A percentile compares a stretch with the other conserved stretches of the same genome.
phyloP scores from a whole-genome alignment of 129 eudicot genomes.

The Sambucus nigra region DNA sequence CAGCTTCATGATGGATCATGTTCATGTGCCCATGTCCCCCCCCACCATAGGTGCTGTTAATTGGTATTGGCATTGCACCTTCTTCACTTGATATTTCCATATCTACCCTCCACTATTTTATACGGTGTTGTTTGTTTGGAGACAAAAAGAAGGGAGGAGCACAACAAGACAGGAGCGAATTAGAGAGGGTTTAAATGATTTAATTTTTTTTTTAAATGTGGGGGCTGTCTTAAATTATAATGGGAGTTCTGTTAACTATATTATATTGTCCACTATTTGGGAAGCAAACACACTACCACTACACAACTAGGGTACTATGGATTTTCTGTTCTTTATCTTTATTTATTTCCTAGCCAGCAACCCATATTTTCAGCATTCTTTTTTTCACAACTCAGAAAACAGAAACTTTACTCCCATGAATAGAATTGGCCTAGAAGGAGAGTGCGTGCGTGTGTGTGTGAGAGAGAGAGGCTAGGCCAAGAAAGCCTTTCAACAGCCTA shows the following conservation, averaged over 20 bases:
- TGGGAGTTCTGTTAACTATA: background rate
- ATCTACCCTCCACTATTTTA: background rate
- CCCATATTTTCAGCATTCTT: conserved; percentile 4
- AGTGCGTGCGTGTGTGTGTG: background rate
- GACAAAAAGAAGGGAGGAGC: conserved; percentile 24
- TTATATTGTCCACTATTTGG: conserved; percentile 17
- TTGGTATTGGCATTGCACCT: conserved; percentile 62
- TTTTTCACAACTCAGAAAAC: background rate
- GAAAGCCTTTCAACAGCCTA: background rate
- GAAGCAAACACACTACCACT: conserved; percentile 15
- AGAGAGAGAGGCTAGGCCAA: background rate
- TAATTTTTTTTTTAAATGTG: conserved; percentile 7
- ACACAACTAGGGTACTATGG: conserved; percentile 8
- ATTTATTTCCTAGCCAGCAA: conserved; percentile 14
- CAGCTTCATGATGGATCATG: conserved; percentile 38
- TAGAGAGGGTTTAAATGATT: conserved; percentile 21
- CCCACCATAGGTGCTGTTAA: conserved; percentile 44
- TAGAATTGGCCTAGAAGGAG: conserved; percentile 4
- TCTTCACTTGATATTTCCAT: conserved; percentile 55
- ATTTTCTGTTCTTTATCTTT: too few species aligned
- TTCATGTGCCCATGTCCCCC: conserved; percentile 30
- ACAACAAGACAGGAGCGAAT: conserved; percentile 16
- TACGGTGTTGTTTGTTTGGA: conserved; percentile 29
- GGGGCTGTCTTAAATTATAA: conserved; percentile 4
- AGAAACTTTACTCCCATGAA: conserved; percentile 16